phyloP scores from a whole-genome alignment of 2,329 filamentous ascomycete genomes.

The Aspergillus brasiliensis region DNA sequence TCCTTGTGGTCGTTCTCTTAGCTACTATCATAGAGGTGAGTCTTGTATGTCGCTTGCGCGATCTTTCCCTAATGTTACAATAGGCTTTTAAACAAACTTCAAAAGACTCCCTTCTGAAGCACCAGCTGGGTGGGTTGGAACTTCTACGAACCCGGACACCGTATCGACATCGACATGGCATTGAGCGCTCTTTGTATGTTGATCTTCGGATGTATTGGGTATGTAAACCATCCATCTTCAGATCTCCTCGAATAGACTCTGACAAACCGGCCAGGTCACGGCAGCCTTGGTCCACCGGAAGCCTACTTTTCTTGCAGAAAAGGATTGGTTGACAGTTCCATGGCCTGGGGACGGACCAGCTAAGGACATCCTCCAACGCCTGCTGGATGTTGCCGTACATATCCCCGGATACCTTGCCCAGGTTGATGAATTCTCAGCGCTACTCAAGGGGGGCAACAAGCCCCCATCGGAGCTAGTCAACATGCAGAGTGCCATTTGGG shows the following conservation, averaged over 20 bases:
- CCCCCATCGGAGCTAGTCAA: slow-evolving; percentile 16
- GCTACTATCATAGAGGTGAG: slow-evolving; percentile 29
- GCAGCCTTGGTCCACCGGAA: slow-evolving; percentile 26
- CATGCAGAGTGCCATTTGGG: slow-evolving; percentile 22
- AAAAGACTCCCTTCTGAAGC: slow-evolving; percentile 26
- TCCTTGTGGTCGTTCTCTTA: slow-evolving; percentile 25
- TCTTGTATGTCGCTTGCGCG: not conserved
- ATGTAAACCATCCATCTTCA: not conserved
- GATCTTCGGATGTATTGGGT: slow-evolving; percentile 34
- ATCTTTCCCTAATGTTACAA: not conserved
- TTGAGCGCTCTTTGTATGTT: slow-evolving; percentile 29
- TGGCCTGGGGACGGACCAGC: slow-evolving; percentile 20
- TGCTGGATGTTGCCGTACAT: slow-evolving; percentile 29
- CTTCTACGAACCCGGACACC: slow-evolving; percentile 25
- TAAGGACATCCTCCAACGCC: slow-evolving; percentile 29
- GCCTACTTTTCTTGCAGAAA: slow-evolving; percentile 25
- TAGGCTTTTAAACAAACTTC: slow-evolving; percentile 31
- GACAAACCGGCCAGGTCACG: slow-evolving; percentile 21
- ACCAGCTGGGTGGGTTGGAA: slow-evolving; percentile 29
- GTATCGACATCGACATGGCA: slow-evolving; percentile 27
- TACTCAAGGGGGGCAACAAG: slow-evolving; percentile 2
- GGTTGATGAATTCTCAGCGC: slow-evolving; percentile 22
- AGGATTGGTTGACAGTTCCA: slow-evolving; percentile 30
- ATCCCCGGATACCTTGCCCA: slow-evolving; percentile 26
- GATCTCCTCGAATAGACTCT: not conserved